Conservation (phyloP, 1,284 basidiomycete genomes). For the Fomitopsis palustris region DNA sequence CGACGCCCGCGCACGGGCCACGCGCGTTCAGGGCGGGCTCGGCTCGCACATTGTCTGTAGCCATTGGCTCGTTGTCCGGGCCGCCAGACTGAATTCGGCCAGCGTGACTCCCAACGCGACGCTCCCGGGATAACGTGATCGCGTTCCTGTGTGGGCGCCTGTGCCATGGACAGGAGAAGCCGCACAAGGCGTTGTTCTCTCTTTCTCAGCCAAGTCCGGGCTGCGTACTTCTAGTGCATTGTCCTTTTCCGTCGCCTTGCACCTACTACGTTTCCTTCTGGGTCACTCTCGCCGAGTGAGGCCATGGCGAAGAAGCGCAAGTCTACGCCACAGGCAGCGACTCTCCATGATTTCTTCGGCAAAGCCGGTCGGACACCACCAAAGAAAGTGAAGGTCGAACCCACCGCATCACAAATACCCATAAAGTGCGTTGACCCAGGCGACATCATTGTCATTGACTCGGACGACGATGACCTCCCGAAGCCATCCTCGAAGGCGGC, state of each 20-base stretch:
- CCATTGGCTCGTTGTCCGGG: background rate
- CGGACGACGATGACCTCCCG: constrained; percentile 40
- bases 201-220: too few relatives aligned
- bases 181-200: too few relatives aligned
- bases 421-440: constrained; percentile 21
- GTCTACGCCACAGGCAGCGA: constrained; percentile 33
- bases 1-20: background rate
- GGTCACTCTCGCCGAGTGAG: background rate
- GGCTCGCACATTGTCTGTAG: background rate
- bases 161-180: too few relatives aligned
- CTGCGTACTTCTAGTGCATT: too few relatives aligned
- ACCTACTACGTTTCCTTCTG: background rate
- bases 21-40: background rate
- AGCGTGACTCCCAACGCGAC: background rate
- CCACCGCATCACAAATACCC: constrained; percentile 10
- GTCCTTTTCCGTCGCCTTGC: too few relatives aligned
- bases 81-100: background rate
- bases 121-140: background rate
- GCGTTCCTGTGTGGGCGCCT: background rate
- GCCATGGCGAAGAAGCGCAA: constrained; percentile 40
- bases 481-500: background rate
- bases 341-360: constrained; percentile 52
- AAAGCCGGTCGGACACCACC: constrained; percentile 11
- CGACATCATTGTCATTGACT: constrained; percentile 58
- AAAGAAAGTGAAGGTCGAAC: constrained; percentile 18